These are phyloP conservation scores for Coemansia sp. DNA, from an alignment of 192 early-diverging fungal genomes.

Conservation along the genomic window DNA sequence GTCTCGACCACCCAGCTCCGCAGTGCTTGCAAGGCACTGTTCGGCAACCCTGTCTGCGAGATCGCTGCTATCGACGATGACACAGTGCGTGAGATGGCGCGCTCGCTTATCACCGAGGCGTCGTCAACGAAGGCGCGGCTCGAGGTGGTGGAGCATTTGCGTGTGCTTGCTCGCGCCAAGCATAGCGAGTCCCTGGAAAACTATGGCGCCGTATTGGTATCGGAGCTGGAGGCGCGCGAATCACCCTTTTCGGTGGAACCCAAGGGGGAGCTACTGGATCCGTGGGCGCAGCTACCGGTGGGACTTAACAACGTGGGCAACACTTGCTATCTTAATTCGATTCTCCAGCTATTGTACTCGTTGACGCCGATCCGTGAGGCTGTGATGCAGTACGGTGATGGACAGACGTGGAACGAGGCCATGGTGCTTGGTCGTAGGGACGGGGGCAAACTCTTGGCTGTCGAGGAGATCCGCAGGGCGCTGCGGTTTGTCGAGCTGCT, in stretches of 20 bases:
- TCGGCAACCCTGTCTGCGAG: slow-evolving; percentile 44
- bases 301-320: slow-evolving; percentile 83
- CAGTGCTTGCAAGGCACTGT: slow-evolving; percentile 48
- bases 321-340: slow-evolving; percentile 87
- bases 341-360: slow-evolving; percentile 76
- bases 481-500: slow-evolving; percentile 55
- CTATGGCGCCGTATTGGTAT: slow-evolving; percentile 29
- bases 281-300: slow-evolving; percentile 57
- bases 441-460: slow-evolving; percentile 17
- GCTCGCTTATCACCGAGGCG: slow-evolving; percentile 18
- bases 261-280: slow-evolving; percentile 20
- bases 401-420: slow-evolving; percentile 47
- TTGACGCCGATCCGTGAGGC: slow-evolving; percentile 62
- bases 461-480: slow-evolving; percentile 25
- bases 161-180: slow-evolving; percentile 22
- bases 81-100: slow-evolving; percentile 40
- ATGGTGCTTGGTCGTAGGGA: slow-evolving; percentile 35
- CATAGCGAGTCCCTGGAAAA: slow-evolving; percentile 19
- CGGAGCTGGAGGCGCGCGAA: slow-evolving; percentile 10
- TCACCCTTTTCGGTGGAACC: slow-evolving; percentile 2
- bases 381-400: slow-evolving; percentile 55
- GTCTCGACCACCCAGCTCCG: slow-evolving; percentile 46
- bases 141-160: slow-evolving; percentile 31
- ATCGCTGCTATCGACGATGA: slow-evolving; percentile 29
- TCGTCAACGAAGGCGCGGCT: slow-evolving; percentile 32